Base-by-base conservation (phyloP, 2,329 filamentous ascomycete genomes). In the Aspergillus sp. region DNA sequence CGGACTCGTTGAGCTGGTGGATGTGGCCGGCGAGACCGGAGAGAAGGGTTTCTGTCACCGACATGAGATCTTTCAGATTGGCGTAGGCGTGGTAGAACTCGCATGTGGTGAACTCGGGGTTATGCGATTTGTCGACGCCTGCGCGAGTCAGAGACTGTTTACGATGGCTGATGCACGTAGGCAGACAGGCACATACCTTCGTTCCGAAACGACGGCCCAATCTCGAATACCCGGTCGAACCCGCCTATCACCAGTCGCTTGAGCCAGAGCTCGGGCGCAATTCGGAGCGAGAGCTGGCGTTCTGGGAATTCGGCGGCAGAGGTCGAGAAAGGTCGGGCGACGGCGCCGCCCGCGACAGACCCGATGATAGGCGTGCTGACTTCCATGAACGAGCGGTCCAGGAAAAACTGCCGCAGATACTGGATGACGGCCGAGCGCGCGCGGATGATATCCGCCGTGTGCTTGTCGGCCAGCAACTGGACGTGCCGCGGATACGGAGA, bases 61-160 rank as follows among this genome's bases (percentile, higher is more conserved):
- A 54, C 51, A 93, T 86, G 31, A 96, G 66, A 26, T 83, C 75
- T 22, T 78, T 66, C 0, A 95, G 71, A 42, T 80, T 82, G 39
- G 81, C 78, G 50, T 88, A 93, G 2, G 88, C 80, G 40, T 82
- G 80, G 61, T 98, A 98, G 63, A 94, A 96, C 62, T 98, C 91
- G 67, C 89, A 96, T 39, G 85, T 96, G 27, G 84, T 91, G 62
- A 96, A 98, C 55, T 98, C 91, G 0, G 91, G 89, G 53, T 98
- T 98, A 57, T 98, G 91, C 0, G 86, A 94, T 17, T 74, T 74
- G 57, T 95, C 88, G 22, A 94, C 60, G 1, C 72, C 71, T 67
- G 24, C 20, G 26, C 8, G 12, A 12, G 16, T 26, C 17, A 22
- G 4, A 37, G n/a, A 37, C 29, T 20, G 26, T 26, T 17, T n/a